Percentiles rank a stretch among this genome's conserved stretches.
These are phyloP conservation scores for Pseudonectria foliicola DNA, from an alignment of 2,329 filamentous ascomycete genomes.

Conservation along the genomic window DNA sequence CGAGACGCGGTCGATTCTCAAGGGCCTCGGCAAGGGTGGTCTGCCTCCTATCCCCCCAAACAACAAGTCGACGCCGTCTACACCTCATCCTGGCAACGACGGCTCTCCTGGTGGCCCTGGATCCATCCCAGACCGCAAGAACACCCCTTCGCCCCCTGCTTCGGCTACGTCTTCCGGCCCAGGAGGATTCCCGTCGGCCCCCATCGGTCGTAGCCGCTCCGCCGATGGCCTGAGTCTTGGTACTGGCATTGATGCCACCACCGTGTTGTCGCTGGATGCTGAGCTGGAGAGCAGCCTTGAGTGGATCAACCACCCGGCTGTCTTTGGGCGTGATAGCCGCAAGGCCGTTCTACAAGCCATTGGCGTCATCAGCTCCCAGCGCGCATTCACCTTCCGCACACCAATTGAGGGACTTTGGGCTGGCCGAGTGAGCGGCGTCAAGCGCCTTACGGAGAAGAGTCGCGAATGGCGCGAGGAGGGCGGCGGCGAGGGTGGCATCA, in stretches of 20 bases:
- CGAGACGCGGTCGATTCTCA: constrained; percentile 91
- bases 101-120: constrained; percentile 32
- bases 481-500: constrained; percentile 62
- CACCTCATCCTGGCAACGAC: constrained; percentile 40
- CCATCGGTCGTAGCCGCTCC: constrained; percentile 45
- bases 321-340: constrained; percentile 87
- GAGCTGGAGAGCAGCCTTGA: constrained; percentile 87
- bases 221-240: constrained; percentile 51
- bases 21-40: constrained; percentile 90
- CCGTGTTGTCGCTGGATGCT: constrained; percentile 79
- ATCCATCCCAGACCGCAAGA: constrained; percentile 47
- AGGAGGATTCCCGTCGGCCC: constrained; percentile 33
- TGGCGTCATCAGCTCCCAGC: constrained; percentile 89
- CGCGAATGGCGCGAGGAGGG: constrained; percentile 87
- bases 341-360: constrained; percentile 96
- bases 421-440: constrained; percentile 71
- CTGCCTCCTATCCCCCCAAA: constrained; percentile 76
- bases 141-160: constrained; percentile 47
- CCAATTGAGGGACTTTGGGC: constrained; percentile 88
- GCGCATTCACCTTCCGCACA: constrained; percentile 88
- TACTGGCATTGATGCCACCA: constrained; percentile 74
- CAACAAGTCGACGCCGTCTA: constrained; percentile 39
- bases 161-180: constrained; percentile 38
- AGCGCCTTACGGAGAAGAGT: constrained; percentile 72
- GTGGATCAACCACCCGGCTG: constrained; percentile 95